Conservation (phyloP, 1,284 basidiomycete genomes). For the Papiliotrema laurentii region DNA sequence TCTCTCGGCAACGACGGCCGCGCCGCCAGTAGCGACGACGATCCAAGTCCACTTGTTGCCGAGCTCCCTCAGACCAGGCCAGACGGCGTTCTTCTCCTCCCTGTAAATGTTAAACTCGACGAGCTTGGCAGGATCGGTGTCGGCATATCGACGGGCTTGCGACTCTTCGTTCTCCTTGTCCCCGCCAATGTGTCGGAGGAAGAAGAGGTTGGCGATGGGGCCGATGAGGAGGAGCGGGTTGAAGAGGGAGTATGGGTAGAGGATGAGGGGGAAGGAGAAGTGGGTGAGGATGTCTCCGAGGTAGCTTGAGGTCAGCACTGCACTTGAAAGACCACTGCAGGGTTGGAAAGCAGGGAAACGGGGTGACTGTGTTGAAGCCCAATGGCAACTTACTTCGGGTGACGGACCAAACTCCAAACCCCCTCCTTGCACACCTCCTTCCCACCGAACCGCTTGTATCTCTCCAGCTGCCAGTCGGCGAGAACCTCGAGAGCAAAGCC, state of each 20-base stretch:
- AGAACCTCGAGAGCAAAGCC: constrained; percentile 20
- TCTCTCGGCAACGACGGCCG: constrained; percentile 15
- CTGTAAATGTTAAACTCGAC: constrained; percentile 14
- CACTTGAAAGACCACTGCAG: neutral
- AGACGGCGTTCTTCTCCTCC: constrained; percentile 26
- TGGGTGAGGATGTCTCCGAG: constrained; percentile 27
- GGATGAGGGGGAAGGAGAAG: constrained; percentile 24
- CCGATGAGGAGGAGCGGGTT: constrained; percentile 22
- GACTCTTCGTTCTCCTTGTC: constrained; percentile 28
- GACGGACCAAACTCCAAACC: constrained; percentile 29
- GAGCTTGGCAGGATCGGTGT: constrained; percentile 14
- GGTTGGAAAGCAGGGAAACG: neutral
- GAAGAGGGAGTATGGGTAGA: constrained; percentile 17
- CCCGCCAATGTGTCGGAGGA: constrained; percentile 22
- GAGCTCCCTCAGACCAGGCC: constrained; percentile 21
- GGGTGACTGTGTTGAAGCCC: neutral
- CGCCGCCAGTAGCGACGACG: constrained; percentile 12
- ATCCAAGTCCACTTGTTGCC: constrained; percentile 21
- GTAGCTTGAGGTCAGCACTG: constrained; percentile 14
- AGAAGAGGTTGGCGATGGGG: constrained; percentile 23
- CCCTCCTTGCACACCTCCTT: constrained; percentile 12
- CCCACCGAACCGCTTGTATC: constrained; percentile 12
- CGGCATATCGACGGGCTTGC: constrained; percentile 17
- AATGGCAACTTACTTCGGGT: constrained; percentile 21
- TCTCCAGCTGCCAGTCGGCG: constrained; percentile 21